Percentiles rank a stretch among this genome's conserved stretches.
Evolutionary conservation across 176 grass and related monocot genomes (phyloP).

Genomic region (Chrysopogon serrulatus): DNA sequence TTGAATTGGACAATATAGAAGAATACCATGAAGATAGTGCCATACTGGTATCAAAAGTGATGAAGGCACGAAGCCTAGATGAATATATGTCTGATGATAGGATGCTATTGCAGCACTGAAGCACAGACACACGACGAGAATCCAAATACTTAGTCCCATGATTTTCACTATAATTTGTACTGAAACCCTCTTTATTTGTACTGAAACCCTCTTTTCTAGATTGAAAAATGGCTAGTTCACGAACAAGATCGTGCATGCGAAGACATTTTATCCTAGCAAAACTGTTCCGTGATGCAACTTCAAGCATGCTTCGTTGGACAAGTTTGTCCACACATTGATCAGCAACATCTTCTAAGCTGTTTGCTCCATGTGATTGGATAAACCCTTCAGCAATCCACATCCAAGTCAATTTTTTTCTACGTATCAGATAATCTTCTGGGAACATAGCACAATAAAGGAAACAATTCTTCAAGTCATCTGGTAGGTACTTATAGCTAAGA

Average conservation of each 20-base stretch:
- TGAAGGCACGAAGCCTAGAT: constrained; percentile 16
- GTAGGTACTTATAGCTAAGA: no score
- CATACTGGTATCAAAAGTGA: constrained; percentile 1
- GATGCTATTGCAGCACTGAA: not conserved
- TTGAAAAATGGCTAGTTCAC: constrained; percentile 21
- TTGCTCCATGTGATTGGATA: not conserved
- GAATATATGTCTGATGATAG: not conserved
- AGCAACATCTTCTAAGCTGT: constrained; percentile 41
- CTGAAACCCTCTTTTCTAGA: no score
- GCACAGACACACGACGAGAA: not conserved
- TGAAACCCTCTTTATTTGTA: constrained; percentile 32
- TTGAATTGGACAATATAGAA: not conserved
- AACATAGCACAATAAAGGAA: constrained; percentile 49
- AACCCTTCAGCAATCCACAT: constrained; percentile 51
- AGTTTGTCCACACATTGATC: constrained; percentile 26
- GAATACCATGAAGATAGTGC: not conserved
- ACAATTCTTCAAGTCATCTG: constrained; percentile 42
- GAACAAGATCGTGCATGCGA: no score
- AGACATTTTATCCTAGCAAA: not conserved
- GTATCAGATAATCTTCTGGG: constrained; percentile 28
- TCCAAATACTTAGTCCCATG: not conserved
- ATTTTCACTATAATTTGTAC: not conserved
- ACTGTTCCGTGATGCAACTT: constrained; percentile 6
- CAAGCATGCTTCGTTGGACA: constrained; percentile 35
- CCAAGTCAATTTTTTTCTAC: constrained; percentile 18